Evolutionary conservation across 2,329 filamentous ascomycete genomes (phyloP).

Genomic region (Xylaria sp.): DNA sequence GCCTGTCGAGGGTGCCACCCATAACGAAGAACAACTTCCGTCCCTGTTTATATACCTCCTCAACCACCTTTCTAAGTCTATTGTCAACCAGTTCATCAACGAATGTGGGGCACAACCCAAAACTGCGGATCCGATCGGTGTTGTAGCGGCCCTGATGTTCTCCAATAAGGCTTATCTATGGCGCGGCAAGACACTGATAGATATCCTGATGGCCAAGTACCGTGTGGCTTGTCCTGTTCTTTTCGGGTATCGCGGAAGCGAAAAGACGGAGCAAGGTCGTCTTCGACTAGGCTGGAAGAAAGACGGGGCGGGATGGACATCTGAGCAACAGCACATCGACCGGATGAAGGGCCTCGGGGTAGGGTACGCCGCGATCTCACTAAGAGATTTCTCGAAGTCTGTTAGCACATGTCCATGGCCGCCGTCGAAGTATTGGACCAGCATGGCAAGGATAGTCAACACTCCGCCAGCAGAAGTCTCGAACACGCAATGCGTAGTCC

Average conservation of each 20-base stretch:
- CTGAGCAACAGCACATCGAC: constrained; percentile 75
- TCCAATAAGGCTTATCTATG: constrained; percentile 68
- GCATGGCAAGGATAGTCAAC: constrained; percentile 76
- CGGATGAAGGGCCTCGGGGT: constrained; percentile 82
- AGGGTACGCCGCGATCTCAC: constrained; percentile 79
- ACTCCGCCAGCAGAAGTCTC: constrained; percentile 68
- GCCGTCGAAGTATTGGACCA: constrained; percentile 79
- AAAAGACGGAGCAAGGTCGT: constrained; percentile 71
- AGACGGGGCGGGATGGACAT: constrained; percentile 61
- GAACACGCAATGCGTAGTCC: constrained; percentile 72
- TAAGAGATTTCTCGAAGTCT: constrained; percentile 78
- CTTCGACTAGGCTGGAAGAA: constrained; percentile 73
- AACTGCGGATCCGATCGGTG: constrained; percentile 77
- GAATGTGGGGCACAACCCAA: constrained; percentile 67
- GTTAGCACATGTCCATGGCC: constrained; percentile 74
- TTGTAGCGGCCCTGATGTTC: constrained; percentile 75
- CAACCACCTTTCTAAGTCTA: constrained; percentile 73
- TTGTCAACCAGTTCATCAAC: constrained; percentile 70
- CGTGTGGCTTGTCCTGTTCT: constrained; percentile 79
- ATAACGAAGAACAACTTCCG: constrained; percentile 60
- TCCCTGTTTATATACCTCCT: constrained; percentile 73
- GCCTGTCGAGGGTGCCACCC: constrained; percentile 51
- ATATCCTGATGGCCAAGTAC: constrained; percentile 87
- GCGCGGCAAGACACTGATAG: constrained; percentile 70
- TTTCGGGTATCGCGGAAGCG: constrained; percentile 79